phyloP scores from a whole-genome alignment of 306 rosid species.

The Prunus padus region DNA sequence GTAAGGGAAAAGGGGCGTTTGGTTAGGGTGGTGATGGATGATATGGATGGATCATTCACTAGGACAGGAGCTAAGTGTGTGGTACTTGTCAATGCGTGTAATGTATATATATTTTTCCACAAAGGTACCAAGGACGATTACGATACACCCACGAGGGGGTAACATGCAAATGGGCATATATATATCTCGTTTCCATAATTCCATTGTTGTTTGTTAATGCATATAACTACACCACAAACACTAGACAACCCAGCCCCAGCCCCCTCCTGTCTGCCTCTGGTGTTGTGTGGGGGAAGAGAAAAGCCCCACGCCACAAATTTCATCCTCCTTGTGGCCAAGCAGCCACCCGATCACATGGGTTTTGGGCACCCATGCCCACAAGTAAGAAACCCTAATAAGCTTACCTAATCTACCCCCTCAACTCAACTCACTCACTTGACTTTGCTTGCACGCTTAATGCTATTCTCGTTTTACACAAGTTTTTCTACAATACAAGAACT shows the following conservation, averaged over 20 bases:
- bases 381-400: constrained; percentile 29
- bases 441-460: no score
- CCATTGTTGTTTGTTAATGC: constrained; percentile 41
- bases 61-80: constrained; percentile 22
- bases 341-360: constrained; percentile 85
- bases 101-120: constrained; percentile 9
- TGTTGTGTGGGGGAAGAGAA: not conserved
- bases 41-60: not conserved
- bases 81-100: constrained; percentile 46
- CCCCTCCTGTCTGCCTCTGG: no score
- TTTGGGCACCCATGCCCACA: constrained; percentile 51
- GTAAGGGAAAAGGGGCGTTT: not conserved
- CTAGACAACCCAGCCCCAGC: not conserved
- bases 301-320: constrained; percentile 40
- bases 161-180: constrained; percentile 61
- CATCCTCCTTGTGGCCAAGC: constrained; percentile 59
- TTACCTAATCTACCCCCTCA: constrained; percentile 45
- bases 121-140: constrained; percentile 62
- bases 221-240: constrained; percentile 1
- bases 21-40: not conserved
- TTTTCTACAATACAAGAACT: no score
- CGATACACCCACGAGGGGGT: constrained; percentile 91
- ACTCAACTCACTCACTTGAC: not conserved
- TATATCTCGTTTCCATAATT: constrained; percentile 26
- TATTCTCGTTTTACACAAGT: no score